A percentile compares a stretch with the other conserved stretches of the same genome.
Conservation (phyloP, 192 early-diverging fungal species). For the Backusella circina region DNA sequence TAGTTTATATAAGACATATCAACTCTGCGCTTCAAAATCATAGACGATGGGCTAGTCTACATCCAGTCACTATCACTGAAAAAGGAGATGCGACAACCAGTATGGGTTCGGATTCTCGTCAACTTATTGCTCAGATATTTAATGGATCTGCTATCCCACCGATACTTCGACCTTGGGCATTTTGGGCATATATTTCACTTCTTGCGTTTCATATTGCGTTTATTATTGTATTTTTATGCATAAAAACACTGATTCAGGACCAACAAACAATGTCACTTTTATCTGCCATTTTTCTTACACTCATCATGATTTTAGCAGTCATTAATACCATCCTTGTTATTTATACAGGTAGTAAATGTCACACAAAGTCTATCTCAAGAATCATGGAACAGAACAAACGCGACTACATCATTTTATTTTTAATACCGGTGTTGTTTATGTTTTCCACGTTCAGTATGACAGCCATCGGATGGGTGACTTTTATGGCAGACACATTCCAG, state of each 20-base stretch:
- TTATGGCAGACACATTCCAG: neutral
- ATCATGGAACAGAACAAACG: slow-evolving; percentile 4
- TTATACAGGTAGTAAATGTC: slow-evolving; percentile 1
- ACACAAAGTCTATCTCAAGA: neutral
- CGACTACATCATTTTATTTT: neutral
- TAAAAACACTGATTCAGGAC: neutral
- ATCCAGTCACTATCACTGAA: slow-evolving; percentile 9
- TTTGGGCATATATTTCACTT: slow-evolving; percentile 1
- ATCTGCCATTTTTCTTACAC: neutral
- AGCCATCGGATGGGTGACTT: neutral
- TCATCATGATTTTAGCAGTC: neutral
- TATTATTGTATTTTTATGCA: neutral
- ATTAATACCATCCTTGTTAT: neutral
- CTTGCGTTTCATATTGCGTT: neutral
- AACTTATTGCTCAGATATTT: neutral
- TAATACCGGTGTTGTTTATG: neutral
- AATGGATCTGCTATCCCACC: neutral
- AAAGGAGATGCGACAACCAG: slow-evolving; percentile 1
- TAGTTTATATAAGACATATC: neutral
- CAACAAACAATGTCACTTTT: neutral
- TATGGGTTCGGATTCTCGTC: neutral
- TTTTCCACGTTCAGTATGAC: neutral
- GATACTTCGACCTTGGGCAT: neutral
- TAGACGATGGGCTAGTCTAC: neutral
- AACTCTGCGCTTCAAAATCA: neutral